Conservation (phyloP, 2,329 filamentous ascomycete species). For the Hypoxylon rubiginosum region DNA sequence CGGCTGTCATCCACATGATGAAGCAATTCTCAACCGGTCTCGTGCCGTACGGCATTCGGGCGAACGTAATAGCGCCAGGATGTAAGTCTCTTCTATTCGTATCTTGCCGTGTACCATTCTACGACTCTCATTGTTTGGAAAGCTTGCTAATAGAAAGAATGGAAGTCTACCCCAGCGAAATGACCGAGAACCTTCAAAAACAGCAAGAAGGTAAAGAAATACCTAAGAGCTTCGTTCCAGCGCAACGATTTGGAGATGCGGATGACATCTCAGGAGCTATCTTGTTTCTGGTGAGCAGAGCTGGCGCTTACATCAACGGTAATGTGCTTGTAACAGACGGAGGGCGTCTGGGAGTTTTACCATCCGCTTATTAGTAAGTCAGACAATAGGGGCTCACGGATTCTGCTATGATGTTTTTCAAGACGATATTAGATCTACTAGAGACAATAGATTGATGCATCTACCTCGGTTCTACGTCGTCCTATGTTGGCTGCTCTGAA, state of each 20-base stretch:
- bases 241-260: conserved; percentile 48
- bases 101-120: neutral
- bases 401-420: neutral
- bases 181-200: conserved; percentile 55
- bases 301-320: conserved; percentile 68
- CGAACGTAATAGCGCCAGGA: conserved; percentile 48
- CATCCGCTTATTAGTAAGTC: conserved; percentile 40
- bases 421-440: neutral
- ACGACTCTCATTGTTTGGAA: neutral
- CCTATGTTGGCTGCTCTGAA: neutral
- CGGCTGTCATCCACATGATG: conserved; percentile 73
- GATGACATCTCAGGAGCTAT: conserved; percentile 68
- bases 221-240: conserved; percentile 42
- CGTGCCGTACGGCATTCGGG: conserved; percentile 65
- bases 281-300: conserved; percentile 64
- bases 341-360: conserved; percentile 56
- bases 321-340: conserved; percentile 67
- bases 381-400: neutral
- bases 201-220: conserved; percentile 39
- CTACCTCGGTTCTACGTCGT: neutral
- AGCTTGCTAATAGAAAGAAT: conserved; percentile 5
- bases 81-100: conserved; percentile 37
- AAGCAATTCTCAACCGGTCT: conserved; percentile 75
- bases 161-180: conserved; percentile 61
- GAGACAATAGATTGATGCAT: neutral